These are phyloP conservation scores for Apiospora sp. DNA, from an alignment of 2,329 filamentous ascomycete species.

Conservation along the genomic window DNA sequence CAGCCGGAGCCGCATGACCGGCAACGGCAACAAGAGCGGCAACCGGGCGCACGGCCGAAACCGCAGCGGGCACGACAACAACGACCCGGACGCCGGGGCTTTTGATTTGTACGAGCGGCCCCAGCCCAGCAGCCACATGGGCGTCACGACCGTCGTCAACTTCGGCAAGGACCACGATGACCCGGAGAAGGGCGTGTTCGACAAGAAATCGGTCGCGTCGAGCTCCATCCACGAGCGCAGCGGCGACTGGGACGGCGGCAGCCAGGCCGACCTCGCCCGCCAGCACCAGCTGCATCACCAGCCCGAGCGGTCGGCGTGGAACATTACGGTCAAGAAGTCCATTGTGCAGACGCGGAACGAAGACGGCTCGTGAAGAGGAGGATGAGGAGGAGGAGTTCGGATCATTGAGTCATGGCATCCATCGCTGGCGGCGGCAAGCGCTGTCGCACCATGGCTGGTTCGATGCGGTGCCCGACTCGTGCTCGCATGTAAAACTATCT, in stretches of 20 bases:
- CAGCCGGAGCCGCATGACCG: constrained; percentile 22
- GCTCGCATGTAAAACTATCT: too few relatives aligned
- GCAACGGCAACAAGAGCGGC: background rate
- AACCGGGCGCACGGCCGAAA: background rate
- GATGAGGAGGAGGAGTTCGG: too few relatives aligned
- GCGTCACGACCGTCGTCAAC: constrained; percentile 32
- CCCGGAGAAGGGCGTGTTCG: constrained; percentile 14
- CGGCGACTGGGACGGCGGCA: constrained; percentile 28
- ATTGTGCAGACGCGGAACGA: constrained; percentile 30
- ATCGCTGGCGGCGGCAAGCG: too few relatives aligned
- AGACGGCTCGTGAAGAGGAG: background rate
- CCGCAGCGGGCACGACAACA: background rate
- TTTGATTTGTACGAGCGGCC: constrained; percentile 30
- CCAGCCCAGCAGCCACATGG: constrained; percentile 24
- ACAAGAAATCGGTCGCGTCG: constrained; percentile 26
- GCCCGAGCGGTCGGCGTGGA: constrained; percentile 24
- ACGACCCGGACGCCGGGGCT: constrained; percentile 12
- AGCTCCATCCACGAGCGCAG: constrained; percentile 25
- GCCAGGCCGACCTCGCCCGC: constrained; percentile 28
- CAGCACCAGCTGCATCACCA: constrained; percentile 3
- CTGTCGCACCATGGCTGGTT: too few relatives aligned
- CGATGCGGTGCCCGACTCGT: too few relatives aligned
- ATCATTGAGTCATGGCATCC: too few relatives aligned
- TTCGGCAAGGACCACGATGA: constrained; percentile 25
- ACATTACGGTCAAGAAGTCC: constrained; percentile 30